Conservation (phyloP, 495 filamentous ascomycete species). For the Aspergillus hancockii region DNA sequence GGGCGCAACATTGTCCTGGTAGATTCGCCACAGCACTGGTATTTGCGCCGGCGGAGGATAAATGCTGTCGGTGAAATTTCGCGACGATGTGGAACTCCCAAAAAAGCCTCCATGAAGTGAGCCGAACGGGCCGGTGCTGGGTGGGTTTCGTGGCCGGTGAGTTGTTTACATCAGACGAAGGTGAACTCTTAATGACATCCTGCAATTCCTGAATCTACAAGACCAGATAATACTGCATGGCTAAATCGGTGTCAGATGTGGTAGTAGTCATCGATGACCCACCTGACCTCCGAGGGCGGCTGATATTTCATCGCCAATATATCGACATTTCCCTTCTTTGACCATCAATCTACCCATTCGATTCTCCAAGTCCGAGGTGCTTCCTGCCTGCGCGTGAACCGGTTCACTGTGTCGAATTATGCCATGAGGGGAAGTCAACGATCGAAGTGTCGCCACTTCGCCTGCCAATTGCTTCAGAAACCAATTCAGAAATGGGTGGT, state of each 20-base stretch:
- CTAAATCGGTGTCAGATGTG: neutral
- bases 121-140: neutral
- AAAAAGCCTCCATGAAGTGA: neutral
- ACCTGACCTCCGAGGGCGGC: constrained; percentile 65
- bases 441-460: constrained; percentile 61
- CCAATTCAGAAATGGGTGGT: constrained; percentile 55
- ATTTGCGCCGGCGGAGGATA: constrained; percentile 57
- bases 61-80: neutral
- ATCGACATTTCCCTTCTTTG: constrained; percentile 67
- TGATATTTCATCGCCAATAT: constrained; percentile 62
- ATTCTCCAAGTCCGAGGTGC: neutral
- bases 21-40: constrained; percentile 61
- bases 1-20: constrained; percentile 63
- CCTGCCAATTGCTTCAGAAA: constrained; percentile 67
- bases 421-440: neutral
- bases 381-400: neutral
- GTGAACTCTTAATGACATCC: constrained; percentile 54
- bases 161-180: constrained; percentile 46
- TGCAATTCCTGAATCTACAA: constrained; percentile 55
- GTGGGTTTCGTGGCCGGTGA: neutral
- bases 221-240: neutral
- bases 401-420: neutral
- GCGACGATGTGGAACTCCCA: neutral
- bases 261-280: too few relatives aligned
- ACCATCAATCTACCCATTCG: constrained; percentile 64